Percentiles rank a stretch among this genome's conserved stretches.
Conservation (phyloP, 2,329 filamentous ascomycete genomes). For the Fusarium nanum region DNA sequence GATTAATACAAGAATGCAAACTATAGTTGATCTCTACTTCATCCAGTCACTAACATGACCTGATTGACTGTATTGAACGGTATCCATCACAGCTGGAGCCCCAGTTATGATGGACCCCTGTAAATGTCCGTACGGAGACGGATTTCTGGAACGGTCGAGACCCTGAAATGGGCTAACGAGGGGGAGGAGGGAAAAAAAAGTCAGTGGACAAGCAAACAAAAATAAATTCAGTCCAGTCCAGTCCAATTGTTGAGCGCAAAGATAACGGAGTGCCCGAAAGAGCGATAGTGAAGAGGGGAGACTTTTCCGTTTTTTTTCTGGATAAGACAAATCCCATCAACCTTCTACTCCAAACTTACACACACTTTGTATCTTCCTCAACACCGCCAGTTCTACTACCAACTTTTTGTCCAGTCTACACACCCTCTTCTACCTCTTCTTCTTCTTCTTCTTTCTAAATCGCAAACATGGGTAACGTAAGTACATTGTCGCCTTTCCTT, state of each 20-base stretch:
- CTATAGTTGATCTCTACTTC: background rate
- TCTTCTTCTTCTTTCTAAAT: constrained; percentile 4
- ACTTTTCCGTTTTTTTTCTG: constrained; percentile 37
- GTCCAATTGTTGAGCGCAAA: constrained; percentile 7
- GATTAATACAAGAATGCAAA: background rate
- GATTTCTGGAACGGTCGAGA: constrained; percentile 37
- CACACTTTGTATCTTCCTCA: constrained; percentile 17
- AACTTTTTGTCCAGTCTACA: constrained; percentile 8
- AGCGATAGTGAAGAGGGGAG: constrained; percentile 20
- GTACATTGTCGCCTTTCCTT: constrained; percentile 8
- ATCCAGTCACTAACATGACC: background rate
- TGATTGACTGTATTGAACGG: background rate
- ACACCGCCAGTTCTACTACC: constrained; percentile 31
- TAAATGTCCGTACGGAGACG: background rate
- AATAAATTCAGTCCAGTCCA: constrained; percentile 13
- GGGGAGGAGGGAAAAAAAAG: constrained; percentile 1
- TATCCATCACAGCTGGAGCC: background rate
- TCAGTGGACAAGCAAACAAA: background rate
- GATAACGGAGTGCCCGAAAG: constrained; percentile 36
- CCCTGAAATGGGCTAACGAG: constrained; percentile 20
- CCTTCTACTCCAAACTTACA: constrained; percentile 16
- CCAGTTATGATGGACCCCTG: background rate
- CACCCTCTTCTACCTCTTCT: constrained; percentile 12
- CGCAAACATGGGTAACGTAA: constrained; percentile 54
- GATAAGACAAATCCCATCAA: constrained; percentile 20